These are phyloP conservation scores for Schwanniomyces yamadae DNA, from an alignment of 805 yeast species.

Conservation along the genomic window DNA sequence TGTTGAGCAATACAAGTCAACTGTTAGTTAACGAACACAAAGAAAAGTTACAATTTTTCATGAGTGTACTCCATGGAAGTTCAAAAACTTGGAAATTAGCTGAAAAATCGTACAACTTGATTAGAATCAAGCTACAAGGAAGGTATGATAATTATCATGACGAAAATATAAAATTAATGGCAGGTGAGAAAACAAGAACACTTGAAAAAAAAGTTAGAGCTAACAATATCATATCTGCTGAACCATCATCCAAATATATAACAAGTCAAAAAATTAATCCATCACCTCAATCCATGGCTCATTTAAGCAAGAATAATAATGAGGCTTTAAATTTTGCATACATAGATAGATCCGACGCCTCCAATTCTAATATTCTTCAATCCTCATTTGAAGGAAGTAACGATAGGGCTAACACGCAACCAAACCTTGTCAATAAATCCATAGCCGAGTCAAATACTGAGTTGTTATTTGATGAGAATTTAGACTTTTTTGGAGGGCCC, in stretches of 20 bases:
- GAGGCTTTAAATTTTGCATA: no score
- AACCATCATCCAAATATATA: not conserved
- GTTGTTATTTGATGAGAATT: constrained; percentile 22
- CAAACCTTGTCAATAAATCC: constrained; percentile 1
- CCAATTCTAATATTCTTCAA: not conserved
- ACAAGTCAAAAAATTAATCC: not conserved
- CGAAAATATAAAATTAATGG: no score
- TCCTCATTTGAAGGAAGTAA: not conserved
- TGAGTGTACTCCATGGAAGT: constrained; percentile 40
- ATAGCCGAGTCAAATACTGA: constrained; percentile 17
- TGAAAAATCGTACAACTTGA: constrained; percentile 42
- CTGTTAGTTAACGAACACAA: constrained; percentile 25
- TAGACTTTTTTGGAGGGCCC: constrained; percentile 51
- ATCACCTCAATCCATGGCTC: not conserved
- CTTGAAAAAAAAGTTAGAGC: not conserved
- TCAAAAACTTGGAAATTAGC: constrained; percentile 50
- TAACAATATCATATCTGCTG: not conserved
- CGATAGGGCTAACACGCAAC: not conserved
- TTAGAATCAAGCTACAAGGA: constrained; percentile 32
- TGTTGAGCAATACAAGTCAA: constrained; percentile 31
- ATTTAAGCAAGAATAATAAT: no score
- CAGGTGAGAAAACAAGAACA: no score
- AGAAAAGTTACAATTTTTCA: constrained; percentile 34
- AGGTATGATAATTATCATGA: constrained; percentile 4
- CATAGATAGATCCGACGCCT: no score